A percentile compares a stretch with the other conserved stretches of the same genome.
Conservation (phyloP, 768 basidiomycete genomes). For the Trametes elegans region DNA sequence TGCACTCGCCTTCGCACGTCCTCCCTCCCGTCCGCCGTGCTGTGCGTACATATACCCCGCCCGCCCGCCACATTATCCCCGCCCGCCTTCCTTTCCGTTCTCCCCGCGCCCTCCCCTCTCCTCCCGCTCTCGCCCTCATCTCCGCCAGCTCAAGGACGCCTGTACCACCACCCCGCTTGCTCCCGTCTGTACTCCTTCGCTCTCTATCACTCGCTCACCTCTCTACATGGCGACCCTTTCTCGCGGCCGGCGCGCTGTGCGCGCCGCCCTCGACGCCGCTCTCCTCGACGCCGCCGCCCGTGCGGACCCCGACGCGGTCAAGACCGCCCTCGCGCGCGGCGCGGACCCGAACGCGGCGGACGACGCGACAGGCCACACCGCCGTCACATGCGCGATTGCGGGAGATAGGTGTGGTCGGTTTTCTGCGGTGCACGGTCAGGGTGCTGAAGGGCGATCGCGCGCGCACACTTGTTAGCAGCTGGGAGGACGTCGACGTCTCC, state of each 20-base stretch:
- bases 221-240: conserved; percentile 1
- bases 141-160: neutral
- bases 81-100: conserved; percentile 10
- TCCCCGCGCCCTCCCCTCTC: neutral
- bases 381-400: conserved; percentile 67
- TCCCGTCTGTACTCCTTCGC: conserved; percentile 5
- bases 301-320: conserved; percentile 55
- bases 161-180: neutral
- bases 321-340: conserved; percentile 51
- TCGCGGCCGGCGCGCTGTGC: conserved; percentile 13
- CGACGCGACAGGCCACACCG: conserved; percentile 50
- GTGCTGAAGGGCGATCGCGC: conserved; percentile 12
- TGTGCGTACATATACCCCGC: conserved; percentile 13
- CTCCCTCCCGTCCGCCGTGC: neutral
- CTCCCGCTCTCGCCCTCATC: conserved; percentile 3
- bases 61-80: conserved; percentile 11
- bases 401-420: conserved; percentile 54
- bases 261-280: conserved; percentile 14
- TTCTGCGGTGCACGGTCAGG: neutral
- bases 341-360: conserved; percentile 72
- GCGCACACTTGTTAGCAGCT: conserved; percentile 39
- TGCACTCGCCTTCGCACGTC: conserved; percentile 10
- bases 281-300: conserved; percentile 45
- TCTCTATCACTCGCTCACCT: neutral
- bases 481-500: conserved; percentile 67